These are phyloP conservation scores for Brassica hybrid DNA, from an alignment of 441 rosid genomes.

Conservation along the genomic window DNA sequence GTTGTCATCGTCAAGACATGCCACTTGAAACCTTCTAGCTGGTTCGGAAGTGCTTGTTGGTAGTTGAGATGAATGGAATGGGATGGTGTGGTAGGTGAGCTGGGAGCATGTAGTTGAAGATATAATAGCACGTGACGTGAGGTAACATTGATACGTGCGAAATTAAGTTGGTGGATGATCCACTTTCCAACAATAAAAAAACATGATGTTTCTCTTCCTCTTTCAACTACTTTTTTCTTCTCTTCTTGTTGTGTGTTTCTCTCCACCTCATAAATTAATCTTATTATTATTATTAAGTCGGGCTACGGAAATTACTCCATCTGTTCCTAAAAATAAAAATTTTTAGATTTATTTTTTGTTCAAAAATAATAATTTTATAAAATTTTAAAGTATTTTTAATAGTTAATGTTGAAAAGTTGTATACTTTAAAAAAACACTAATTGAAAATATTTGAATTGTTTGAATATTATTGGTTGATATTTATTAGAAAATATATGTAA, in stretches of 20 bases:
- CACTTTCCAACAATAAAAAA: constrained; percentile 30
- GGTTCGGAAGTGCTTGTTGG: constrained; percentile 30
- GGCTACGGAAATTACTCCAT: neutral
- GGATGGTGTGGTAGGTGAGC: constrained; percentile 6
- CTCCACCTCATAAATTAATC: constrained; percentile 23
- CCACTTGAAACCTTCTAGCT: constrained; percentile 19
- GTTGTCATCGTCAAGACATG: neutral
- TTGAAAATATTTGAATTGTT: too few species aligned
- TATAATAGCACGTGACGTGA: constrained; percentile 23
- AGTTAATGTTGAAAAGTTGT: too few species aligned
- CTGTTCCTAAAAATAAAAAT: neutral
- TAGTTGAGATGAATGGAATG: constrained; percentile 28
- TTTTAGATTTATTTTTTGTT: neutral
- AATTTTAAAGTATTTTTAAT: too few species aligned
- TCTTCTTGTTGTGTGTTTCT: constrained; percentile 31
- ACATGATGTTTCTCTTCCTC: constrained; percentile 35
- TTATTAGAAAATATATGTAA: too few species aligned
- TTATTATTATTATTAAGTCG: neutral
- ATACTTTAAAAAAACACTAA: too few species aligned
- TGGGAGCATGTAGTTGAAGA: neutral
- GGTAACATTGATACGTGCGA: constrained; percentile 31
- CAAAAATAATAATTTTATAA: neutral
- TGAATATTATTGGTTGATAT: too few species aligned
- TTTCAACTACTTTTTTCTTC: constrained; percentile 36
- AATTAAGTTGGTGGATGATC: constrained; percentile 31